phyloP scores from a whole-genome alignment of 1,139 yeast genomes.

The Wickerhamomyces sp. region DNA sequence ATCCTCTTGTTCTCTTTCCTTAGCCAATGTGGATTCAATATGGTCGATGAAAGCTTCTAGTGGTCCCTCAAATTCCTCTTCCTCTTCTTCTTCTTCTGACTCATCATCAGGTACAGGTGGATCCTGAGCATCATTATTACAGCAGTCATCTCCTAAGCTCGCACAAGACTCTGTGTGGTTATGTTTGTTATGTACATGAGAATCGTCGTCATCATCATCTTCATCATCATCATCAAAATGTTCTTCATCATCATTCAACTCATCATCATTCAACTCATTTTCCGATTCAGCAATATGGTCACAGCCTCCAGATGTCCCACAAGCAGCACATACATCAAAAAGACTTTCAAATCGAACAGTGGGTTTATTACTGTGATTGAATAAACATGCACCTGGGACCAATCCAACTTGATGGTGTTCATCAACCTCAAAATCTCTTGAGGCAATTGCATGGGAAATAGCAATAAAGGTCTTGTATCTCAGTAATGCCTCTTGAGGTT shows the following conservation, averaged over 20 bases:
- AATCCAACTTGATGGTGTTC: constrained; percentile 66
- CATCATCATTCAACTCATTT: constrained; percentile 23
- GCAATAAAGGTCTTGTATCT: constrained; percentile 44
- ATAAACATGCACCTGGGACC: constrained; percentile 90
- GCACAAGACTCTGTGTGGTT: no score
- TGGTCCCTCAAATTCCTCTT: constrained; percentile 25
- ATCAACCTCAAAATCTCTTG: constrained; percentile 81
- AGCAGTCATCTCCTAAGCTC: constrained; percentile 21
- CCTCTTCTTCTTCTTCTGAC: constrained; percentile 11
- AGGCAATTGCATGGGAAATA: constrained; percentile 55
- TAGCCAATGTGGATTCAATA: constrained; percentile 13
- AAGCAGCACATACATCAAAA: constrained; percentile 63
- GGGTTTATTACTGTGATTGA: constrained; percentile 65
- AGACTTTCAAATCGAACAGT: constrained; percentile 73
- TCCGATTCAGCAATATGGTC: constrained; percentile 23
- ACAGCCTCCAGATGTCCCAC: constrained; percentile 67
- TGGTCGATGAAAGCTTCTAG: constrained; percentile 21
- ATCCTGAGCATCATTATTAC: no score
- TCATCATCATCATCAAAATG: constrained; percentile 21
- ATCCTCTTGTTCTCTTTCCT: constrained; percentile 26
- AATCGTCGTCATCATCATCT: constrained; percentile 18
- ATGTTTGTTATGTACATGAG: neutral
- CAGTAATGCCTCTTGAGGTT: constrained; percentile 14
- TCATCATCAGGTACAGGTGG: constrained; percentile 17
- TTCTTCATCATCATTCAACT: constrained; percentile 25